Evolutionary conservation across 345 rosid species (phyloP).

Genomic region (Physaria fendleri): DNA sequence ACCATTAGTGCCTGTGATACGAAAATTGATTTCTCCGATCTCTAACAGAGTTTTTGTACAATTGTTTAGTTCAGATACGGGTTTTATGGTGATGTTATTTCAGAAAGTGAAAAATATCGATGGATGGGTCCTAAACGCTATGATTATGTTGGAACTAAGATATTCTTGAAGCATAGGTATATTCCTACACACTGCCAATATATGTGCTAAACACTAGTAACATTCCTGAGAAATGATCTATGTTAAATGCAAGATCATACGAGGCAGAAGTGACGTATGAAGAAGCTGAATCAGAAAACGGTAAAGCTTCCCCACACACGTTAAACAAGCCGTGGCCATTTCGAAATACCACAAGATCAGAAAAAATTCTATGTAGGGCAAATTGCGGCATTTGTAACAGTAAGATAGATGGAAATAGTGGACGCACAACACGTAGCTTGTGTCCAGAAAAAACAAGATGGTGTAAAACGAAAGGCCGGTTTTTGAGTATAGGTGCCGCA

Average conservation of each 20-base stretch:
- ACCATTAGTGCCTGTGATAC: not conserved
- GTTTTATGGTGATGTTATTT: conserved; percentile 91
- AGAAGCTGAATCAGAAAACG: conserved; percentile 48
- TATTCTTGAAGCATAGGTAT: conserved; percentile 81
- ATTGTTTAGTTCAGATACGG: conserved; percentile 62
- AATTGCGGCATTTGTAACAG: conserved; percentile 57
- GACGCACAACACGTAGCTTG: conserved; percentile 26
- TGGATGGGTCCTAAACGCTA: conserved; percentile 99
- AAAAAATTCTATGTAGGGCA: conserved; percentile 57
- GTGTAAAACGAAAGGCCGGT: conserved; percentile 59
- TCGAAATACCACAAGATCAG: conserved; percentile 39
- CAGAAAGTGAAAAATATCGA: conserved; percentile 88
- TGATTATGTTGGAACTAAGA: conserved; percentile 93
- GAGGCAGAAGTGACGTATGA: conserved; percentile 81
- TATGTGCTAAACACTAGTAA: not conserved
- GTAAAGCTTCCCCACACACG: conserved; percentile 21
- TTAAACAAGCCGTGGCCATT: conserved; percentile 32
- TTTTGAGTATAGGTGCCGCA: conserved; percentile 87
- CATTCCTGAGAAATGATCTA: not conserved
- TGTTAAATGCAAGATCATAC: conserved; percentile 45
- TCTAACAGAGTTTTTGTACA: conserved; percentile 27
- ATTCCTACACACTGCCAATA: not conserved
- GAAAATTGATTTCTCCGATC: not conserved
- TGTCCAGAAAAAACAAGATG: conserved; percentile 44
- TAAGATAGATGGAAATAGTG: conserved; percentile 24